Base-by-base conservation (phyloP, 2,329 filamentous ascomycete genomes). In the Truncatella angustata region DNA sequence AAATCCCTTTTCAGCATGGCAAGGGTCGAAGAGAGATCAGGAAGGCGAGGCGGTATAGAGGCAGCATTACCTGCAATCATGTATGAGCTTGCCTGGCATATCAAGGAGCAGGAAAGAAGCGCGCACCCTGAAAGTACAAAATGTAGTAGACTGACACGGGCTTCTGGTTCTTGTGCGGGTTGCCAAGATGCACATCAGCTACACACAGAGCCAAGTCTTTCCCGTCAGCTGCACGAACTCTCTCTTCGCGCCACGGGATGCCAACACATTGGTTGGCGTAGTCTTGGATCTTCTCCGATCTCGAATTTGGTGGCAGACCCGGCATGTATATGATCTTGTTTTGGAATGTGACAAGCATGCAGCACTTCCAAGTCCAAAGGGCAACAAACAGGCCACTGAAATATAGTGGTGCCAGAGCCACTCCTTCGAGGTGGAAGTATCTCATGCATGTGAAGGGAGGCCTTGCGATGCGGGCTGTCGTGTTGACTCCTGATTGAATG, bases 271-370 rank as follows among this genome's bases (percentile, higher is more conserved):
- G 74, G 4, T 67, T 65, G 23, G 73, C 72, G 63, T 89, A 91
- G 59, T 88, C 82, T 3, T 73, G 70, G 34, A 92, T 85, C 52
- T 71, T 83, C 70, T 91, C 86, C 21, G 78, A 76, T 14, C 87
- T 78, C 0, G 88, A 77, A 62, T 87, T 87, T 2, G 88, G 88
- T 16, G 88, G 87, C 47, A 91, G 70, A 42, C 86, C 87, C 0
- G 88, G 87, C 73, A 91, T 90, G 69, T 91, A 92, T 54, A 92
- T 87, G 63, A 92, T 90, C 64, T 87, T 86, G 63, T 92, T 90
- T 69, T 92, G 89, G 64, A 91, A 88, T 4, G 88, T 59, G 24
- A 93, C 75, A 71, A 91, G 82, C 84, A 90, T 88, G 49, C 84
- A 68, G 63, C 87, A 91, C 63, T 86, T 85, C 76, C 80, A 84